phyloP scores from a whole-genome alignment of 768 basidiomycete species.

The Suillus cothurnatus region DNA sequence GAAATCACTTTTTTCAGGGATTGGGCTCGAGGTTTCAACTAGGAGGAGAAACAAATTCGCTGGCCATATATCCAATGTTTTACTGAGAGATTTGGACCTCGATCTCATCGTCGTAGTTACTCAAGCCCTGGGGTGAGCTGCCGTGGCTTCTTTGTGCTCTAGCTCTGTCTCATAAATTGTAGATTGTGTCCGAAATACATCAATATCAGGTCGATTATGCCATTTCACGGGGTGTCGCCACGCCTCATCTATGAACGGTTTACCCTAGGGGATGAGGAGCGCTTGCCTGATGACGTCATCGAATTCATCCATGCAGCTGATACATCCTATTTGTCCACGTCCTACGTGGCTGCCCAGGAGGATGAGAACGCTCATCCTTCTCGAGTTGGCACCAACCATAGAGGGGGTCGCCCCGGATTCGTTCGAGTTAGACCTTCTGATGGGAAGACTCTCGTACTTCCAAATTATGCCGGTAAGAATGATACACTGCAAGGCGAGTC shows the following conservation, averaged over 20 bases:
- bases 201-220: slow-evolving; percentile 48
- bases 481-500: neutral
- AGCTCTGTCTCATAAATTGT: neutral
- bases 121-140: slow-evolving; percentile 57
- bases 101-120: slow-evolving; percentile 49
- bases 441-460: slow-evolving; percentile 55
- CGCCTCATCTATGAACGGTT: slow-evolving; percentile 35
- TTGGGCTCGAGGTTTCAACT: slow-evolving; percentile 60
- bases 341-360: slow-evolving; percentile 42
- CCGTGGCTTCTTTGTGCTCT: slow-evolving; percentile 3
- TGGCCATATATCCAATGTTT: slow-evolving; percentile 42
- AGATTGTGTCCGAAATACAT: slow-evolving; percentile 74
- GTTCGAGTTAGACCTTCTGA: slow-evolving; percentile 59
- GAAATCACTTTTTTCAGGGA: slow-evolving; percentile 49
- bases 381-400: slow-evolving; percentile 64
- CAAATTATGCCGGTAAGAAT: slow-evolving; percentile 56
- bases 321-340: slow-evolving; percentile 57
- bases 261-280: slow-evolving; percentile 36
- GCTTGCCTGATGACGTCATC: slow-evolving; percentile 53
- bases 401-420: slow-evolving; percentile 65
- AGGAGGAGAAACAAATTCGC: slow-evolving; percentile 66
- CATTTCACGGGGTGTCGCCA: slow-evolving; percentile 41
- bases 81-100: slow-evolving; percentile 30
- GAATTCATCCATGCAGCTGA: slow-evolving; percentile 51
- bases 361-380: slow-evolving; percentile 50